Evolutionary conservation across 192 early-diverging fungal genomes (phyloP).

Genomic region (Podila horticola): DNA sequence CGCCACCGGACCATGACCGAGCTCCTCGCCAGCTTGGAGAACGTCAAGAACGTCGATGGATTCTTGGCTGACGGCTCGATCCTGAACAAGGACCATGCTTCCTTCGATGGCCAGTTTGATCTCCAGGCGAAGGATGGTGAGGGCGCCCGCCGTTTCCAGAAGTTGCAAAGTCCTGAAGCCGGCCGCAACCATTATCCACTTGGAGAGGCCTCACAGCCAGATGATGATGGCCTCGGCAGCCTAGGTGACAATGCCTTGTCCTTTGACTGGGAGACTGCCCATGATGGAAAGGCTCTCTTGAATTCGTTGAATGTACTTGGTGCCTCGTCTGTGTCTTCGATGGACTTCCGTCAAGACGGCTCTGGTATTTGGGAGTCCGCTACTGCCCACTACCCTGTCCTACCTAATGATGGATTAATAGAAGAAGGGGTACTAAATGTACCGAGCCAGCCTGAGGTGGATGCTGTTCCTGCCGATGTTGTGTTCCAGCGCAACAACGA

Average conservation of each 20-base stretch:
- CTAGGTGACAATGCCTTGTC: background rate
- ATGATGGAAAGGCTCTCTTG: too few relatives aligned
- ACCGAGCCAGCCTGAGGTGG: too few relatives aligned
- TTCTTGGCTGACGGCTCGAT: background rate
- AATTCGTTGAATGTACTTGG: too few relatives aligned
- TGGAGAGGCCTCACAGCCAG: background rate
- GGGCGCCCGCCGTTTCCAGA: slow-evolving; percentile 19
- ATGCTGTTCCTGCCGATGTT: too few relatives aligned
- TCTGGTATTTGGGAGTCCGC: too few relatives aligned
- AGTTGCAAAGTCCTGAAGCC: slow-evolving; percentile 37
- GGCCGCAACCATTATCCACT: slow-evolving; percentile 25
- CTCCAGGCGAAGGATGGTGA: slow-evolving; percentile 17
- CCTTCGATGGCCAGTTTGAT: slow-evolving; percentile 15
- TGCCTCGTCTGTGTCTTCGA: too few relatives aligned
- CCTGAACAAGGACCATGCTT: background rate
- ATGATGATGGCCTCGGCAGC: background rate
- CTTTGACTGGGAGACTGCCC: background rate
- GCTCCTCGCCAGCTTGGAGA: slow-evolving; percentile 8
- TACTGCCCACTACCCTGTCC: too few relatives aligned
- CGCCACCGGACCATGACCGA: slow-evolving; percentile 24
- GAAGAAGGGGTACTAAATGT: too few relatives aligned
- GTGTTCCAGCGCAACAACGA: too few relatives aligned
- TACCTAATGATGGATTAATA: too few relatives aligned
- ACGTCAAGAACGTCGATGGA: background rate
- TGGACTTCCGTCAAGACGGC: background rate